phyloP scores from a whole-genome alignment of 768 basidiomycete species.

The Collybia nuda region DNA sequence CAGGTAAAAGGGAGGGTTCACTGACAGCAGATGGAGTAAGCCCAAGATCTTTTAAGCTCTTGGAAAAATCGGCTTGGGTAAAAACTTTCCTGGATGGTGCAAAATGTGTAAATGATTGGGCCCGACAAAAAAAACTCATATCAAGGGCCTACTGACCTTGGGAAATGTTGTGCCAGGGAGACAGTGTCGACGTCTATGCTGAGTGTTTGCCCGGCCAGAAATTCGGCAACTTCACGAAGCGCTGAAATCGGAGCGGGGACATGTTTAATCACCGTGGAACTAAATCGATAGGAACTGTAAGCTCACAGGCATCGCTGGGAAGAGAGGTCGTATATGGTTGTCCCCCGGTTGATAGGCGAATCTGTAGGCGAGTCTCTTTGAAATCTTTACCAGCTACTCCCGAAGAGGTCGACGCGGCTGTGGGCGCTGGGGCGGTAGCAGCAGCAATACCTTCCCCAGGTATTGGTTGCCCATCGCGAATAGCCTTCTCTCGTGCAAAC shows the following conservation, averaged over 20 bases:
- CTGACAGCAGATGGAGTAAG: constrained; percentile 88
- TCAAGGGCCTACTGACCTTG: constrained; percentile 53
- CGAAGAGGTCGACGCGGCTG: constrained; percentile 34
- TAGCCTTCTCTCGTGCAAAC: constrained; percentile 85
- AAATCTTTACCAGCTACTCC: constrained; percentile 70
- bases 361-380: constrained; percentile 87
- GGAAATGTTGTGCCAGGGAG: constrained; percentile 78
- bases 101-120: neutral
- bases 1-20: constrained; percentile 6
- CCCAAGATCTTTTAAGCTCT: constrained; percentile 79
- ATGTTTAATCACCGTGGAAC: too few relatives aligned
- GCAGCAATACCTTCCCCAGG: constrained; percentile 30
- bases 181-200: constrained; percentile 76
- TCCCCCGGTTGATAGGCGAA: constrained; percentile 80
- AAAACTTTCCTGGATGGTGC: constrained; percentile 69
- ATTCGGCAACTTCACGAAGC: constrained; percentile 85
- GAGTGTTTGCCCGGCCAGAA: constrained; percentile 72
- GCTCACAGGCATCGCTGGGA: constrained; percentile 76
- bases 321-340: constrained; percentile 80
- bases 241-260: constrained; percentile 39
- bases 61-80: constrained; percentile 68
- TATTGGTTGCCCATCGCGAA: constrained; percentile 70
- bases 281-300: neutral
- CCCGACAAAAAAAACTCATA: neutral
- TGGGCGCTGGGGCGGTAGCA: constrained; percentile 28